Base-by-base conservation (phyloP, 192 early-diverging fungal genomes). In the Coemansia sp. region DNA sequence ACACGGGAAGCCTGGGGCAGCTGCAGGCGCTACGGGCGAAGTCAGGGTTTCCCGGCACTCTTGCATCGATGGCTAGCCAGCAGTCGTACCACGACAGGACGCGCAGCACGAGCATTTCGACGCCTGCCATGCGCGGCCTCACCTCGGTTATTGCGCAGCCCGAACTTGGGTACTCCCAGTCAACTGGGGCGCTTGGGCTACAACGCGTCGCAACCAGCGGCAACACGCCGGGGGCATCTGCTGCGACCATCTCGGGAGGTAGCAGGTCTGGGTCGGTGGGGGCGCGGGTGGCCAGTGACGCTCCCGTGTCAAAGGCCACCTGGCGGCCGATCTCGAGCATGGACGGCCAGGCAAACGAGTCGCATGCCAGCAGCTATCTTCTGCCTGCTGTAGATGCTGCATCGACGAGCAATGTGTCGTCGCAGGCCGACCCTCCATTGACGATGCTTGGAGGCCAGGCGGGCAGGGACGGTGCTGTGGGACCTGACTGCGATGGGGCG, bases 381-480 rank as follows among this genome's bases (percentile, higher is more conserved):
- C n/a, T 36, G 3, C 41, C 49, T 10, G 39, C 21, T 5, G 44
- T 52, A 7, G 56, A 59, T 22, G 38, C 37, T 28, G 37, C 40
- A 5, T 32, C 52, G 3, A 26, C 37, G 20, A 72, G 68, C 68
- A 64, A 60, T 14, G 48, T 63, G 4, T 72, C 68, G 11, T 64
- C 61, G 11, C 68, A 72, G 38, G 48, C 53, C 3, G 61, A 64
- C 19, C 40, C 39, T 13, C 68, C 60, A 7, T 40, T 72, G 38
- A 51, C 61, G 1, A 72, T 64, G 22, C 32, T 72, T 20, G 39
- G 29, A 19, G 49, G 51, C 14, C 57, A 57, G 31, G 56, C 38
- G 23, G 26, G 8, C 18, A 51, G 43, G 25, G 60, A 56, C 28
- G 36, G 41, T 34, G n/a, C n/a, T n/a, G n/a, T n/a, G n/a, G n/a